phyloP scores from a whole-genome alignment of 345 rosid genomes.

The Nasturtium officinale region DNA sequence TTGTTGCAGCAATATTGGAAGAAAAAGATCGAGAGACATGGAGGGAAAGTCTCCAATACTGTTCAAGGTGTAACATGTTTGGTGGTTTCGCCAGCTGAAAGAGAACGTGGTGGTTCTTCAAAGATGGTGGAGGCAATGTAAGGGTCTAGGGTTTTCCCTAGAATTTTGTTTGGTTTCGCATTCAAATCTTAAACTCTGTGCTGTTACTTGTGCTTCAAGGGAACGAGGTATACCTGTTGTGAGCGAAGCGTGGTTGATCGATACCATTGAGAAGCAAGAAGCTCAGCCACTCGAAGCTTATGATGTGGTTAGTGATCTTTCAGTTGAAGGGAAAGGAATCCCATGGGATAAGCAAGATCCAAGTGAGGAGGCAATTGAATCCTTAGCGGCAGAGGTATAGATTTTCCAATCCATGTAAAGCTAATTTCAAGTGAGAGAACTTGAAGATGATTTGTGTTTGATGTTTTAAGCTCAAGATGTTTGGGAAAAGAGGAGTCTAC shows the following conservation, averaged over 20 bases:
- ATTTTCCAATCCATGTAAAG: not conserved
- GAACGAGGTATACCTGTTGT: conserved; percentile 64
- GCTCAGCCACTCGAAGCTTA: conserved; percentile 66
- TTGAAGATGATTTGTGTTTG: not conserved
- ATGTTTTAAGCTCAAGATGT: conserved; percentile 62
- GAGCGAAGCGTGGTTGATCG: conserved; percentile 69
- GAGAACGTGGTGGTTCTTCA: conserved; percentile 66
- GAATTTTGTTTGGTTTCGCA: not conserved
- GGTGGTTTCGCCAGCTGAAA: conserved; percentile 63
- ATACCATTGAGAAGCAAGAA: conserved; percentile 74
- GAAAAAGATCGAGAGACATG: conserved; percentile 54
- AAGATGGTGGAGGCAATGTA: conserved; percentile 77
- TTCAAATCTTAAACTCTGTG: not conserved
- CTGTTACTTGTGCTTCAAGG: conserved; percentile 38
- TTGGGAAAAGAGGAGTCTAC: conserved; percentile 71
- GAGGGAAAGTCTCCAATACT: conserved; percentile 64
- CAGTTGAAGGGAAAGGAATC: conserved; percentile 64
- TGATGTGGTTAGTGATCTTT: conserved; percentile 60
- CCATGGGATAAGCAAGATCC: conserved; percentile 76
- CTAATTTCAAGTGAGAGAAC: not conserved
- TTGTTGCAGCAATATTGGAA: conserved; percentile 69
- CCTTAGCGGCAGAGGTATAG: conserved; percentile 55
- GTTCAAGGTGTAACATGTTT: conserved; percentile 62
- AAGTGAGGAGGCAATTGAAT: conserved; percentile 59
- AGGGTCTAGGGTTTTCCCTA: conserved; percentile 22